Percentiles rank a stretch among this genome's conserved stretches.
phyloP scores from a whole-genome alignment of 1,284 basidiomycete species.

The Termitomyces sp. region DNA sequence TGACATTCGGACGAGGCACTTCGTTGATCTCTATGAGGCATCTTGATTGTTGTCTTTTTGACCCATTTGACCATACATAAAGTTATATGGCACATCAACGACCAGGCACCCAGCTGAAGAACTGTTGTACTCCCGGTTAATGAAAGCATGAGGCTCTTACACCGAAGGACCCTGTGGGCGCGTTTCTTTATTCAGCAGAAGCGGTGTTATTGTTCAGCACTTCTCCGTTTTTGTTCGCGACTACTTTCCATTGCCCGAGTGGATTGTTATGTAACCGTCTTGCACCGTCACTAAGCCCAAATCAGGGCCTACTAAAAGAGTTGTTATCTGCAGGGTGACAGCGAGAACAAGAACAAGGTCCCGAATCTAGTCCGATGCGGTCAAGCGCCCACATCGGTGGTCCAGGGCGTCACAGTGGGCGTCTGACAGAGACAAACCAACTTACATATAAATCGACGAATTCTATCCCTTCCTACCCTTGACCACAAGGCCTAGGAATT shows the following conservation, averaged over 20 bases:
- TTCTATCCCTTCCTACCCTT: neutral
- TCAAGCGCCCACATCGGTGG: constrained; percentile 6
- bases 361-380: neutral
- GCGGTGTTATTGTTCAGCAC: neutral
- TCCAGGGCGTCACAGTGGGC: neutral
- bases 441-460: neutral
- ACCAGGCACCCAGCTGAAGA: neutral
- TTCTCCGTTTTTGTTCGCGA: neutral
- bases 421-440: neutral
- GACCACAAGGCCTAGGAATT: neutral
- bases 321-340: neutral
- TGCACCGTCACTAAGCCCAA: neutral
- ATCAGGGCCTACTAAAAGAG: neutral
- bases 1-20: neutral
- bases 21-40: constrained; percentile 1
- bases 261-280: neutral
- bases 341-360: constrained; percentile 6
- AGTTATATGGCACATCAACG: constrained; percentile 8
- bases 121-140: constrained; percentile 1
- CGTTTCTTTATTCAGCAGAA: neutral
- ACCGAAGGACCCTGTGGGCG: neutral
- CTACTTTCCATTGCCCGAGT: neutral
- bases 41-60: constrained; percentile 2
- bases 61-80: neutral
- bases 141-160: constrained; percentile 1